Evolutionary conservation across 306 rosid species (phyloP), one percentile per base, ranked within the genome.

Genomic region (Clitoria ternatea): DNA sequence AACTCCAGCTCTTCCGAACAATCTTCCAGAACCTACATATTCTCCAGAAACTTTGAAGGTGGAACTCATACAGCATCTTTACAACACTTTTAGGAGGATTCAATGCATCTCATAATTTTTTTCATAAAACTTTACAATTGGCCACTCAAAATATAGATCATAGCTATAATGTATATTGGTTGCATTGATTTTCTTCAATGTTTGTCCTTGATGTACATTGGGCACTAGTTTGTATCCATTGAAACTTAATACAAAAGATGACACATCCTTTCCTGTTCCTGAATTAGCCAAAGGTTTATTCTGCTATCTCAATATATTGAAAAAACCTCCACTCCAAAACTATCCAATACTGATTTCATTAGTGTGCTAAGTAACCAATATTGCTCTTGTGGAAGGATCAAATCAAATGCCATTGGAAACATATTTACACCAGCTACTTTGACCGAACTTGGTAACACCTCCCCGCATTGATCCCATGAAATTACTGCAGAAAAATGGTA

Each of bases 401-500:
- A 74, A 75, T 55, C 79, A 79, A 74, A 36, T 59, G 69, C 59
- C 76, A 43, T 59, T 82, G 48, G 77, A 54, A 74, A 69, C 78
- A 66, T 39, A 66, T 73, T 78, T 48, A 74, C 76, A 75, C 62
- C 76, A 63, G 86, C 79, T 78, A 82, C 86, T 82, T 82, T 44
- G 80, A 39, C 43, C 48, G 81, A 64, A 78, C 65, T 79, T 70
- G 65, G 79, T 65, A 79, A 49, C 73, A 70, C 66, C 83, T 82
- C 71, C 83, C 20, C 27, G 76, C 81, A 71, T 61, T 74, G 83
- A 66, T 61, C 83, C 66, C 75, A 66, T 14, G 59, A 70, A 71
- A 49, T 82, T 82, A 82, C 86, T 82, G 83, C 83, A 82, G 86
- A 82, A 82, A 79, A 78, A 82, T 59, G 74, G 75, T 82, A 74